A percentile compares a stretch with the other conserved stretches of the same genome.
These are phyloP conservation scores for Fusarium subtropicale DNA, from an alignment of 2,329 filamentous ascomycete genomes.

Conservation along the genomic window DNA sequence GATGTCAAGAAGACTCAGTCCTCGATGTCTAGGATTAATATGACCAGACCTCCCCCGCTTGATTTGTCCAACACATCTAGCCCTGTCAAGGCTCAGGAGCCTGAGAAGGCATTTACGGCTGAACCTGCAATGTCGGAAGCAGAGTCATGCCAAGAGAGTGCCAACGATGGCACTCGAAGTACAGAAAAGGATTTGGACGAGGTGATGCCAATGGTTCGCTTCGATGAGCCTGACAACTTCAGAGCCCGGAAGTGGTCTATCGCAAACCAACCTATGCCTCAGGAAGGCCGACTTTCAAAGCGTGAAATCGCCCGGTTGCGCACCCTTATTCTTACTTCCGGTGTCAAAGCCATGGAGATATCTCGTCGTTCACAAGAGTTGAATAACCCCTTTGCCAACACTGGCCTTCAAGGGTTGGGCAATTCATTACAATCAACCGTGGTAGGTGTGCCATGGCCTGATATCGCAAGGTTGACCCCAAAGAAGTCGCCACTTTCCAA, in stretches of 20 bases:
- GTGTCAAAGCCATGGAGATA: slow-evolving; percentile 91
- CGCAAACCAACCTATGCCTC: slow-evolving; percentile 56
- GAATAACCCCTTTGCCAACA: slow-evolving; percentile 51
- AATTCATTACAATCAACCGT: slow-evolving; percentile 41
- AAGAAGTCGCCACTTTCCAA: slow-evolving; percentile 50
- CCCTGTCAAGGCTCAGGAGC: slow-evolving; percentile 50
- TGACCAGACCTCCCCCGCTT: slow-evolving; percentile 62
- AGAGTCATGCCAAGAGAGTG: slow-evolving; percentile 52
- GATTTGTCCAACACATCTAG: slow-evolving; percentile 59
- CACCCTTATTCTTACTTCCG: slow-evolving; percentile 81
- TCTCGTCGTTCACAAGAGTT: slow-evolving; percentile 69
- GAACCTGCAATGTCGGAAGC: slow-evolving; percentile 55
- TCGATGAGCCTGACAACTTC: slow-evolving; percentile 41
- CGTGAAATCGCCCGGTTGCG: slow-evolving; percentile 85
- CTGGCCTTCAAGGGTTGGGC: slow-evolving; percentile 31
- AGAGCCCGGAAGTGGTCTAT: slow-evolving; percentile 64
- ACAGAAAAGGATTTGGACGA: slow-evolving; percentile 54
- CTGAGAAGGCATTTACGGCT: slow-evolving; percentile 27
- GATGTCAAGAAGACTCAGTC: slow-evolving; percentile 44
- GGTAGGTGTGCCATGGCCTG: slow-evolving; percentile 54
- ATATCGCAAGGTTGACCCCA: slow-evolving; percentile 57
- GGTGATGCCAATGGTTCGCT: slow-evolving; percentile 46
- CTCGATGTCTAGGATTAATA: slow-evolving; percentile 58
- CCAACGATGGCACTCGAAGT: slow-evolving; percentile 47
- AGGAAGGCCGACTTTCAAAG: slow-evolving; percentile 62